Evolutionary conservation across 345 rosid species (phyloP).

Genomic region (Mangifera indica): DNA sequence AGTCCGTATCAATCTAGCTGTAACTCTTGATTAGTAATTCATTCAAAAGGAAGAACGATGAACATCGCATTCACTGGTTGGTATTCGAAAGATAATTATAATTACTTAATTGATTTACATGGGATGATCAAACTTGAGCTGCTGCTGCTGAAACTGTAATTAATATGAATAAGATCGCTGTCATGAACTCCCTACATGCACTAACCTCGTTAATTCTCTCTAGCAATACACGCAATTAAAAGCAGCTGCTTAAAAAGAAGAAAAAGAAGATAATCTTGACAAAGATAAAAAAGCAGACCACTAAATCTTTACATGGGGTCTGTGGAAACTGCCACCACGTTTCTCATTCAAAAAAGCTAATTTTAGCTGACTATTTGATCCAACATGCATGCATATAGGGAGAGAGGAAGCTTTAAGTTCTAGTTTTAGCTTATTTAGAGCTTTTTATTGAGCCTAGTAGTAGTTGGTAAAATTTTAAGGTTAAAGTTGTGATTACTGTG

Average conservation of each 20-base stretch:
- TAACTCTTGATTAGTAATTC: too few relatives aligned
- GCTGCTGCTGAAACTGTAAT: background rate
- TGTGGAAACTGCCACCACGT: background rate
- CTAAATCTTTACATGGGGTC: constrained; percentile 6
- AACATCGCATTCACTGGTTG: constrained; percentile 9
- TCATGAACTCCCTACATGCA: background rate
- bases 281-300: constrained; percentile 1
- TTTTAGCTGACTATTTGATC: constrained; percentile 6
- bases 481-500: constrained; percentile 10
- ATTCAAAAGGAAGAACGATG: too few relatives aligned
- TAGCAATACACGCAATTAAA: background rate
- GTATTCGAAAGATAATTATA: background rate
- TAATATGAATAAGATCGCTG: background rate
- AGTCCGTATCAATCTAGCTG: background rate
- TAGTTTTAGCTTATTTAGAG: too few relatives aligned
- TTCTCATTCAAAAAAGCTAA: background rate
- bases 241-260: background rate
- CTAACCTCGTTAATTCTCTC: constrained; percentile 3
- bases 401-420: background rate
- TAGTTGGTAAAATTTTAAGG: too few relatives aligned
- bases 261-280: background rate
- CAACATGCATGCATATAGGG: background rate
- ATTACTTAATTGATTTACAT: background rate
- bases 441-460: too few relatives aligned
- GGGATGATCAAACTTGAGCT: background rate